These are phyloP conservation scores for Capsicum chinense DNA, from an alignment of 257 asterid species.

Conservation along the genomic window DNA sequence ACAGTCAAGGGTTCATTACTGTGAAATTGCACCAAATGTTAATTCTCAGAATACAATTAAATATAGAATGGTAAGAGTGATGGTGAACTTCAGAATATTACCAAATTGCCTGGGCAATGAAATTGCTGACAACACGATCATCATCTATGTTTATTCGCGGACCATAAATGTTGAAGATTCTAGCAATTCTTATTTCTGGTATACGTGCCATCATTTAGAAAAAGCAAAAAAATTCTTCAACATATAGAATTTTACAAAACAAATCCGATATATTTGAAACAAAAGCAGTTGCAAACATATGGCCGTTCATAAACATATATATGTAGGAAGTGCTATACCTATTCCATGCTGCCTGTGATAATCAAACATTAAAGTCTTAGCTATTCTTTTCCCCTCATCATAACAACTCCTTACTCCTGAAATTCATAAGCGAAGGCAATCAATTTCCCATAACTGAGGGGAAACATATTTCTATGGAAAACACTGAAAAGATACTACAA, in stretches of 20 bases:
- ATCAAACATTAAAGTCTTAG: conserved; percentile 96
- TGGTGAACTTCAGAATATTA: conserved; percentile 32
- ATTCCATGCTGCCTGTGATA: conserved; percentile 96
- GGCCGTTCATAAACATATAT: background rate
- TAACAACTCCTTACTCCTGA: conserved; percentile 97
- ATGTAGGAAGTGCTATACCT: conserved; percentile 43
- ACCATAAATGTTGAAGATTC: conserved; percentile 96
- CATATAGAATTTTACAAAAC: background rate
- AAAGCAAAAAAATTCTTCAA: background rate
- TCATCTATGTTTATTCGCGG: conserved; percentile 98
- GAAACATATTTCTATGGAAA: no score
- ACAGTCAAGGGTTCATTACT: conserved; percentile 93
- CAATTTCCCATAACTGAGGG: background rate
- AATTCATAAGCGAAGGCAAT: conserved; percentile 17
- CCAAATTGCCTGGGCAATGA: conserved; percentile 98
- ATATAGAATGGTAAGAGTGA: background rate
- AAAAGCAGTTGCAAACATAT: background rate
- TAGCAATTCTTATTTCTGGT: conserved; percentile 84
- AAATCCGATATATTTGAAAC: background rate
- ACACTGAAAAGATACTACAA: no score
- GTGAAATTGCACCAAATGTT: conserved; percentile 7
- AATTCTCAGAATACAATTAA: conserved; percentile 31
- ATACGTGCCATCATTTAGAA: background rate
- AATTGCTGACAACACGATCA: conserved; percentile 98
- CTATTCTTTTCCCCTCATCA: conserved; percentile 94